These are phyloP conservation scores for Jackrogersella multiformis DNA, from an alignment of 495 filamentous ascomycete species.

Conservation along the genomic window DNA sequence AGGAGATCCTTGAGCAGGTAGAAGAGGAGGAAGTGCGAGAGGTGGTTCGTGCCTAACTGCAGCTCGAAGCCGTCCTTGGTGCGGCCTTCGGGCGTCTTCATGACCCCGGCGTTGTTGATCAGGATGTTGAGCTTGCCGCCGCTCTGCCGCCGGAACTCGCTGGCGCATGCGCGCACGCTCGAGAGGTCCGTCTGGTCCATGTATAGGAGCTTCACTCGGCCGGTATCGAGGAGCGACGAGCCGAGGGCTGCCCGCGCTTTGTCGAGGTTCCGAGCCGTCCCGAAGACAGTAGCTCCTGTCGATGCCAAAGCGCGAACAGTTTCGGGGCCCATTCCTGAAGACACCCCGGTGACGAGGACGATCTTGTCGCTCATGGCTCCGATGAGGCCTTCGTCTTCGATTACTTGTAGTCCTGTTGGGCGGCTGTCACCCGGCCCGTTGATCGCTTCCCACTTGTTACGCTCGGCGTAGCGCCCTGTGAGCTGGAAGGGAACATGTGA, in stretches of 20 bases:
- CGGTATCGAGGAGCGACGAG: constrained; percentile 35
- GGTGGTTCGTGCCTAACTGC: constrained; percentile 62
- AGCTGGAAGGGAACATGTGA: constrained; percentile 27
- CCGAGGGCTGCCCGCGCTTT: constrained; percentile 46
- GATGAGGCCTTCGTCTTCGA: constrained; percentile 55
- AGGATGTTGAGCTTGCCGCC: constrained; percentile 45
- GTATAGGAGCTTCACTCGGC: constrained; percentile 50
- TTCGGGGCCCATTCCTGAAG: constrained; percentile 62
- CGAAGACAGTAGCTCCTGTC: constrained; percentile 59
- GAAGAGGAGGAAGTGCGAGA: constrained; percentile 64
- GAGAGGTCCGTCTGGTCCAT: constrained; percentile 55
- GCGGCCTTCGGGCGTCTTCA: constrained; percentile 51
- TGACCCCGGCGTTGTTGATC: constrained; percentile 51
- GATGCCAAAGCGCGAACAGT: constrained; percentile 58
- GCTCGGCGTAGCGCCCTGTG: constrained; percentile 29
- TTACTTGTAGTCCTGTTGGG: constrained; percentile 57
- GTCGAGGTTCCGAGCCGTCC: constrained; percentile 53
- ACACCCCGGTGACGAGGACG: constrained; percentile 62
- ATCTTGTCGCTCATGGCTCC: constrained; percentile 56
- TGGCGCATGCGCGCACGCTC: constrained; percentile 55
- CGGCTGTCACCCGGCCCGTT: constrained; percentile 58
- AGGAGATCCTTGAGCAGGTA: constrained; percentile 56
- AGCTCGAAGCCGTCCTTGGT: constrained; percentile 60
- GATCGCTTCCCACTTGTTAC: constrained; percentile 37
- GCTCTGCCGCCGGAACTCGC: constrained; percentile 47